Evolutionary conservation across 2,329 filamentous ascomycete genomes (phyloP).

Genomic region (Phaeosphaeriaceae sp.): DNA sequence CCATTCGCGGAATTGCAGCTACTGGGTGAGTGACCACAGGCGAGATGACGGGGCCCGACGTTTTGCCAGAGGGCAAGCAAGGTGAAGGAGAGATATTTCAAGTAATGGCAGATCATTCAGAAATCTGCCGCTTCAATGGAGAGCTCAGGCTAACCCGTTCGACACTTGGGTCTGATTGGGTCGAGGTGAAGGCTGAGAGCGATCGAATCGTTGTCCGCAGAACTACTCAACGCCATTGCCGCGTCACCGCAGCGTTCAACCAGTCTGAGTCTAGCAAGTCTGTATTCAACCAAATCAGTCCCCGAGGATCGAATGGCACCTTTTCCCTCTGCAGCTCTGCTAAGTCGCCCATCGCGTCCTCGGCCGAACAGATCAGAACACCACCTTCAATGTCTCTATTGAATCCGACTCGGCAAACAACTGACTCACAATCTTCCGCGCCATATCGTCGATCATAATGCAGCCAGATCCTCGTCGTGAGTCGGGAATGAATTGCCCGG

Average conservation of each 20-base stretch:
- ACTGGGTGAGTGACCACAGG: constrained; percentile 5
- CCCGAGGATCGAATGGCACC: too few species aligned
- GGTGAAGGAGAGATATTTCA: neutral
- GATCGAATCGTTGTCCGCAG: too few species aligned
- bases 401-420: neutral
- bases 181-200: too few species aligned
- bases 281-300: too few species aligned
- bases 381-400: neutral
- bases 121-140: too few species aligned
- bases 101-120: neutral
- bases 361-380: neutral
- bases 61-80: neutral
- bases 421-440: neutral
- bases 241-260: too few species aligned
- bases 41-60: neutral
- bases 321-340: neutral
- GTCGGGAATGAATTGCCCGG: neutral
- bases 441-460: neutral
- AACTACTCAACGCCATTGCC: too few species aligned
- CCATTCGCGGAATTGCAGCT: too few species aligned
- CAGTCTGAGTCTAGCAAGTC: too few species aligned
- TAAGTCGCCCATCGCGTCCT: neutral
- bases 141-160: too few species aligned
- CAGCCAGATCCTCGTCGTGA: neutral
- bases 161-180: too few species aligned